Evolutionary conservation across 441 rosid species (phyloP).

Genomic region (Melastoma candidum): DNA sequence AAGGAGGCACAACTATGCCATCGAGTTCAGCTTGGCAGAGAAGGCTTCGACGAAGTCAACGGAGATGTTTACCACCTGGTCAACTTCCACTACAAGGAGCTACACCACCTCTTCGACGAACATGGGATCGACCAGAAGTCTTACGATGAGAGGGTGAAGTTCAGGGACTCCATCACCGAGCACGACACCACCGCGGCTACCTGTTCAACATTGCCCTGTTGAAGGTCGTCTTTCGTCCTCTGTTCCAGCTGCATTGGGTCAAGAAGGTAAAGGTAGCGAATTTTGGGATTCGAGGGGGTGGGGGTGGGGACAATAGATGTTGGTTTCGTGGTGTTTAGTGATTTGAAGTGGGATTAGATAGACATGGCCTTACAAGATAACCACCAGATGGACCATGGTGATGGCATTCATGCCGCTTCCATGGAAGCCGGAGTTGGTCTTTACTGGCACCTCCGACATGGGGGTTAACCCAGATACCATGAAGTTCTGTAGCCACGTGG

Average conservation of each 20-base stretch:
- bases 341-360: slow-evolving; percentile 50
- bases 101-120: slow-evolving; percentile 80
- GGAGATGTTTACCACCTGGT: slow-evolving; percentile 42
- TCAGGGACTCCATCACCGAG: slow-evolving; percentile 79
- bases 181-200: slow-evolving; percentile 58
- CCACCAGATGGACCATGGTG: slow-evolving; percentile 87
- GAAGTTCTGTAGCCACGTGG: slow-evolving; percentile 75
- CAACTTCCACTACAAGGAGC: slow-evolving; percentile 53
- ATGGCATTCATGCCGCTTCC: slow-evolving; percentile 68
- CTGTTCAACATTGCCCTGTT: slow-evolving; percentile 60
- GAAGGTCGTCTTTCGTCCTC: slow-evolving; percentile 58
- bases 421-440: slow-evolving; percentile 73
- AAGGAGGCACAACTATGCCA: slow-evolving; percentile 22
- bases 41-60: slow-evolving; percentile 28
- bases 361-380: slow-evolving; percentile 86
- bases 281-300: no score
- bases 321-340: slow-evolving; percentile 18
- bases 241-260: slow-evolving; percentile 58
- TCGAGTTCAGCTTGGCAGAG: slow-evolving; percentile 37
- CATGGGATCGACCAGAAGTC: slow-evolving; percentile 77
- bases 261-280: slow-evolving; percentile 31
- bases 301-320: not conserved
- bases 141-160: slow-evolving; percentile 65
- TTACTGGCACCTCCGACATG: slow-evolving; percentile 73
- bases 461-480: slow-evolving; percentile 64